Evolutionary conservation across 169 alveolate genomes (phyloP).

Genomic region (Cyclospora cayetanensis): DNA sequence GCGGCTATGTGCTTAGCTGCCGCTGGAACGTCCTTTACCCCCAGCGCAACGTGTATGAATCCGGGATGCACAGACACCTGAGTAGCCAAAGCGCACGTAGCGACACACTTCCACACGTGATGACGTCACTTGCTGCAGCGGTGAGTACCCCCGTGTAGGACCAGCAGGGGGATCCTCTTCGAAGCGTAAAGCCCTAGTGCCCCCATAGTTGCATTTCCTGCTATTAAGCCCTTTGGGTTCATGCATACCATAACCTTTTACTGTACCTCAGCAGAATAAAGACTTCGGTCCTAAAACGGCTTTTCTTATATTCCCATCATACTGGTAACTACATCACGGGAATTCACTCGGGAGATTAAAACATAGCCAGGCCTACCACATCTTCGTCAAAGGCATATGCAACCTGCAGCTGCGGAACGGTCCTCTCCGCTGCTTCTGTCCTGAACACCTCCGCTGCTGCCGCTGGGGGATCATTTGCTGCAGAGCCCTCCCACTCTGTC

Average conservation of each 20-base stretch:
- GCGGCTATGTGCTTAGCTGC: conserved; percentile 35
- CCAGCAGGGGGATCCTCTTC: no score
- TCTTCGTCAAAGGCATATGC: conserved; percentile 67
- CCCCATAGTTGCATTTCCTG: no score
- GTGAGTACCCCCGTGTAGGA: no score
- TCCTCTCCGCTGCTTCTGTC: conserved; percentile 68
- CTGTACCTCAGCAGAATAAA: no score
- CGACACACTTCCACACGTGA: no score
- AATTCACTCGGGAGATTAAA: background rate
- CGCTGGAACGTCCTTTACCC: conserved; percentile 40
- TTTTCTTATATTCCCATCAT: no score
- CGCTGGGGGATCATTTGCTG: conserved; percentile 41
- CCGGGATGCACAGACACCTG: conserved; percentile 68
- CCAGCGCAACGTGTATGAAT: conserved; percentile 56
- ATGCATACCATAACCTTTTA: no score
- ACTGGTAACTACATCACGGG: no score
- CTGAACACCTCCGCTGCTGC: conserved; percentile 55
- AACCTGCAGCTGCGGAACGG: conserved; percentile 34
- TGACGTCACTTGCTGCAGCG: no score
- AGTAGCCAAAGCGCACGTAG: background rate
- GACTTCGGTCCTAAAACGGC: no score
- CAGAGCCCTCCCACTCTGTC: conserved; percentile 66
- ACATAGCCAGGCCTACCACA: background rate
- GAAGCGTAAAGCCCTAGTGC: no score
- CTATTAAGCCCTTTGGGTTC: no score